phyloP scores from a whole-genome alignment of 306 rosid species.

The Casuarina cunninghamiana region DNA sequence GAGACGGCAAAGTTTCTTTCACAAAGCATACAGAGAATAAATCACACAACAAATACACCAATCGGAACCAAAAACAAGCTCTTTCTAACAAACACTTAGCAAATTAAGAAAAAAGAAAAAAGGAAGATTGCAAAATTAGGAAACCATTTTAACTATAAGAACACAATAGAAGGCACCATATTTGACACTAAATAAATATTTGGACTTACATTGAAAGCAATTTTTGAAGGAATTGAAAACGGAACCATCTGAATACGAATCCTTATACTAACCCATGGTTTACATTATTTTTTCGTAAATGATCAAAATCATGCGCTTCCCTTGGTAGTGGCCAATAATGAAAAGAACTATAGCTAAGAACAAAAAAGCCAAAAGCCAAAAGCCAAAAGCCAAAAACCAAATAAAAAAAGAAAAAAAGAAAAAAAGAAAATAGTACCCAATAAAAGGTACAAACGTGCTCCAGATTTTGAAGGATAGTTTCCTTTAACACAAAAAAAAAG shows the following conservation, averaged over 20 bases:
- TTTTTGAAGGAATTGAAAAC: not conserved
- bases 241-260: not conserved
- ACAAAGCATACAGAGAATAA: not conserved
- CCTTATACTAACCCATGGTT: slow-evolving; percentile 26
- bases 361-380: not conserved
- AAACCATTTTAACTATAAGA: not conserved
- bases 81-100: not conserved
- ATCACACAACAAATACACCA: not conserved
- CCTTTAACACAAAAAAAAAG: too few relatives aligned
- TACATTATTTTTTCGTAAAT: slow-evolving; percentile 42
- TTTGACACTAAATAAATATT: not conserved
- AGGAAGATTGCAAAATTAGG: not conserved
- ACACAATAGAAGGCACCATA: not conserved
- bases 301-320: slow-evolving; percentile 14
- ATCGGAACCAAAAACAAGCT: not conserved
- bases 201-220: not conserved
- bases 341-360: not conserved
- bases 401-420: not conserved
- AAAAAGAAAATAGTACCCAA: not conserved
- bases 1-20: not conserved
- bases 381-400: not conserved
- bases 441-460: not conserved
- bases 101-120: too few relatives aligned
- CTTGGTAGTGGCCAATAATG: not conserved
- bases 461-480: too few relatives aligned